Evolutionary conservation across 2,329 filamentous ascomycete genomes (phyloP), one percentile per base, ranked within the genome.

Genomic region (Paraphoma chrysanthemicola): DNA sequence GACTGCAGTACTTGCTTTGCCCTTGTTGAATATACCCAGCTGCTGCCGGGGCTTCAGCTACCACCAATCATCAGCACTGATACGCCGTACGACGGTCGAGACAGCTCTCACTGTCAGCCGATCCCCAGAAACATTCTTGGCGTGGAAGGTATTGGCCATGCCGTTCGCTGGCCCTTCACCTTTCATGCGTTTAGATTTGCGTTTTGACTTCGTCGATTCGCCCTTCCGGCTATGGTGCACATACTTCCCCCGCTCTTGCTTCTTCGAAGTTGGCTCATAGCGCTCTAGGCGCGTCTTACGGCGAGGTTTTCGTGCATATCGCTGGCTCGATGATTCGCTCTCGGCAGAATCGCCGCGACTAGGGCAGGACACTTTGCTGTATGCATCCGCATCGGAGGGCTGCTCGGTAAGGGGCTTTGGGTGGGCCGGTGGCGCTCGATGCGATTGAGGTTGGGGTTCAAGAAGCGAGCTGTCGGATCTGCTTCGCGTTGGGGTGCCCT

Each of bases 11-110:
- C 81, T 83, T 42, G 79, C 77, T 52, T 73, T 78, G 16, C 81
- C 81, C 68, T 81, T 81, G 57, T 75, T 81, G 70, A 83, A 83
- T 11, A 84, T 67, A 1, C 82, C 81, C 45, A 77, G 62, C 49
- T 72, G 74, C 43, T 68, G 71, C 48, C 69, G 69, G 23, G 79
- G 77, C 64, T 77, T 80, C 56, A 83, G 71, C 81, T 83, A 57
- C 49, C 33, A 56, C 59, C 64, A 66, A 60, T 64, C 51, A 63
- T 74, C 63, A 76, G 68, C 54, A 56, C 44, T 56, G 23, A 30
- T 30, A 30, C n/a, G 54, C 51, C 17, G 18, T 45, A 52, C 43
- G 48, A 53, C 36, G 63, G 43, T 59, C 52, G 56, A 49, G 46
- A 56, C 45, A 48, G 48, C 51, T 52, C 72, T 59, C 69, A 83